Evolutionary conservation across 164 flowering plant species (phyloP).

Genomic region (Annona squamosa): DNA sequence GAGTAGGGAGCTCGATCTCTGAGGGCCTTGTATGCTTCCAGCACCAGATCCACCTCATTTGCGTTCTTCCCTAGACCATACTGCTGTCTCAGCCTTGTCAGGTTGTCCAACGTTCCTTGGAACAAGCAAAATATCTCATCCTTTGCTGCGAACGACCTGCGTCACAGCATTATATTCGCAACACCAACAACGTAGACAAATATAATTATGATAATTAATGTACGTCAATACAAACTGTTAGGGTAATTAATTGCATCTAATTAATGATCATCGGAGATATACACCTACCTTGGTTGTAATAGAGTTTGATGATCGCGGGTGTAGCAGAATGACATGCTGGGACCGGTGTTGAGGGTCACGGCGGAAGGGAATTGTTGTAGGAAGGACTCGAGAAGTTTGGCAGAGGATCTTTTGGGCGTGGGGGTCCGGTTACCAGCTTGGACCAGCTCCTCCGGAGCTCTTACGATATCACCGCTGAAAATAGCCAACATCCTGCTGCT

Average conservation of each 20-base stretch:
- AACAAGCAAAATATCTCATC: constrained; percentile 92
- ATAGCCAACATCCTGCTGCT: constrained; percentile 4
- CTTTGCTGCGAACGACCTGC: constrained; percentile 86
- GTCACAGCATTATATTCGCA: not conserved
- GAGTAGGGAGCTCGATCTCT: constrained; percentile 98
- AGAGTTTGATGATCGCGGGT: constrained; percentile 9
- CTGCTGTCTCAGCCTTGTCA: constrained; percentile 77
- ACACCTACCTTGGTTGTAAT: constrained; percentile 12
- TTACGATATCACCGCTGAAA: constrained; percentile 6
- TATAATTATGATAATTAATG: not conserved
- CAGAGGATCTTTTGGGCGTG: constrained; percentile 9
- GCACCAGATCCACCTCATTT: constrained; percentile 68
- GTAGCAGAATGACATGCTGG: constrained; percentile 8
- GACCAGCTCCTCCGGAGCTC: constrained; percentile 13
- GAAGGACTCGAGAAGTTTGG: constrained; percentile 7
- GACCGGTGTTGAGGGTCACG: not conserved
- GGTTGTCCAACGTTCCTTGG: constrained; percentile 75
- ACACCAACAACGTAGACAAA: not conserved
- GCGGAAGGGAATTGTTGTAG: constrained; percentile 8
- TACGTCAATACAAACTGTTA: not conserved
- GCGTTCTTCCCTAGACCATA: constrained; percentile 82
- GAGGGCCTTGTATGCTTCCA: constrained; percentile 90
- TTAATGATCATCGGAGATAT: not conserved
- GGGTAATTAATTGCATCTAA: not conserved
- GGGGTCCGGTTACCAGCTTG: constrained; percentile 16